Evolutionary conservation across 305 asterid genomes (phyloP).

Genomic region (Coffea humblotiana): DNA sequence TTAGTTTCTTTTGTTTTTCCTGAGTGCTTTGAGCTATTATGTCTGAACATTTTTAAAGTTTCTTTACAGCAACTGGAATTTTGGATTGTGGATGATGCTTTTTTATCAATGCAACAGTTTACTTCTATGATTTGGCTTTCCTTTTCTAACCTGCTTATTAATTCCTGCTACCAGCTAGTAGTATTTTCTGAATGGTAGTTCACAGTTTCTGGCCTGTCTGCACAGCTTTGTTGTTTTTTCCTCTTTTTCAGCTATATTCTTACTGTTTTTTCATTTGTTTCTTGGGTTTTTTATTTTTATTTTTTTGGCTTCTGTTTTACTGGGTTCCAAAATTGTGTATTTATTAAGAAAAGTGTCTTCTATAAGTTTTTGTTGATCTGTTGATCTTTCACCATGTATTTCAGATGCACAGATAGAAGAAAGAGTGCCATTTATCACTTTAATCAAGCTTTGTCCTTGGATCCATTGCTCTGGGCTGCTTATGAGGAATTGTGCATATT

Average conservation of each 20-base stretch:
- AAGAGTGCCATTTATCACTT: constrained; percentile 87
- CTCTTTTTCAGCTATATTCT: not conserved
- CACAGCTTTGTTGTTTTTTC: not conserved
- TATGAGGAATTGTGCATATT: constrained; percentile 92
- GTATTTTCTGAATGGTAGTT: not conserved
- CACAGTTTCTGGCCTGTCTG: not conserved
- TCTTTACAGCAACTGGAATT: not conserved
- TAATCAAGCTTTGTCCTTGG: constrained; percentile 84
- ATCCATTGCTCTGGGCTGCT: constrained; percentile 96
- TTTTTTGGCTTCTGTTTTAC: too few species aligned
- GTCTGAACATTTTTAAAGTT: not conserved
- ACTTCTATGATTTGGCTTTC: not conserved
- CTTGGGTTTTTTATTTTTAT: too few species aligned
- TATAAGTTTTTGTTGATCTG: constrained; percentile 7
- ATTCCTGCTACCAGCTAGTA: not conserved
- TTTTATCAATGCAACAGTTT: not conserved
- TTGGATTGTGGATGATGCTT: not conserved
- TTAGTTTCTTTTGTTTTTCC: not conserved
- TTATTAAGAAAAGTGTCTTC: constrained; percentile 2
- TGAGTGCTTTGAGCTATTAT: not conserved
- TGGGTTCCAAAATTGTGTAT: not conserved
- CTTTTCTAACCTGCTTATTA: not conserved
- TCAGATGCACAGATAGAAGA: constrained; percentile 93
- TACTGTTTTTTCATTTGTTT: not conserved
- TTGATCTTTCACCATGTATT: constrained; percentile 11